Evolutionary conservation across 116 monocot genomes (phyloP).

Genomic region (Papilionanthe hybrid): DNA sequence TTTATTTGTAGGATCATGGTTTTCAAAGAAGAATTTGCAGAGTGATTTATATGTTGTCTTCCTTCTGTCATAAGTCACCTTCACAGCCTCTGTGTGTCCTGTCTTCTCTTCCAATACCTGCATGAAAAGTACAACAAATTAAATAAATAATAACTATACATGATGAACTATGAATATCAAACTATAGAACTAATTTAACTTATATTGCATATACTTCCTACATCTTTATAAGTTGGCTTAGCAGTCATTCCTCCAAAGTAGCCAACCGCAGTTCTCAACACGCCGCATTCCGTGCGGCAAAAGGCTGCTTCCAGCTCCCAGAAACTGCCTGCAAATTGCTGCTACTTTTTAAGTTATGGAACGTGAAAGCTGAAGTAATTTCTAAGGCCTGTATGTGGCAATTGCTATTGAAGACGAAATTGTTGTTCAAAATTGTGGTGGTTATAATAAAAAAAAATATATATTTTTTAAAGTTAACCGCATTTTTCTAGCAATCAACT

Average conservation of each 20-base stretch:
- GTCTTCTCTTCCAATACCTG: conserved; percentile 36
- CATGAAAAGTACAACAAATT: not conserved
- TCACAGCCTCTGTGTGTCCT: conserved; percentile 47
- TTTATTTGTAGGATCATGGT: conserved; percentile 53
- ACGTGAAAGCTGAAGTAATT: no score
- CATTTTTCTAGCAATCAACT: no score
- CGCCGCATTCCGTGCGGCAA: conserved; percentile 23
- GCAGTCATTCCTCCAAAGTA: conserved; percentile 34
- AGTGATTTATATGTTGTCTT: conserved; percentile 26
- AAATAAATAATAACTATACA: no score
- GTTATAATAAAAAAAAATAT: no score
- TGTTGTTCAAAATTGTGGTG: no score
- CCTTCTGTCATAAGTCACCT: conserved; percentile 31
- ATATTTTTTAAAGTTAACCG: no score
- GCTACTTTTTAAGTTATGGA: no score
- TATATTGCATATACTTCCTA: not conserved
- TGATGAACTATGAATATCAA: not conserved
- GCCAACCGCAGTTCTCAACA: conserved; percentile 31
- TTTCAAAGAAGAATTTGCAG: conserved; percentile 36
- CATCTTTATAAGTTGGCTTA: conserved; percentile 38
- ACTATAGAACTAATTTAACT: no score
- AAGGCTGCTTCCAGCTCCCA: conserved; percentile 38
- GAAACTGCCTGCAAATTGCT: conserved; percentile 9
- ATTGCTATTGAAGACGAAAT: no score
- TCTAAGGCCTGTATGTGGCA: no score